Conservation (phyloP, 352 stramenopile species). For the Phytophthora melonis region DNA sequence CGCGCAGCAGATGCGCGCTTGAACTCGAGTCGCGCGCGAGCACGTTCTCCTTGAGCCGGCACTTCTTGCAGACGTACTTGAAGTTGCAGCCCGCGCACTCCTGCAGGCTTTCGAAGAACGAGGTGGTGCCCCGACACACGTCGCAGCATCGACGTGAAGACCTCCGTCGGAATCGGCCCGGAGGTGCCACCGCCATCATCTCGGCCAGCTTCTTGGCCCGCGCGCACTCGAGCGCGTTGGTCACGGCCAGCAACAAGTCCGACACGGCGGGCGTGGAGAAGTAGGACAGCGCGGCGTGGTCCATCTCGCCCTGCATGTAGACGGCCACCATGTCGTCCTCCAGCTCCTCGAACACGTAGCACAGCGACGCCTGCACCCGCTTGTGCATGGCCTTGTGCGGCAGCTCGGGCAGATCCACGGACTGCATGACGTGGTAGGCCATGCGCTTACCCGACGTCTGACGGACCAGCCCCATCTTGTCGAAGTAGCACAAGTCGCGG, state of each 20-base stretch:
- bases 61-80: constrained; percentile 47
- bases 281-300: constrained; percentile 32
- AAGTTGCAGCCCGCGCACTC: constrained; percentile 42
- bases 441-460: constrained; percentile 46
- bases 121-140: constrained; percentile 40
- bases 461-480: constrained; percentile 52
- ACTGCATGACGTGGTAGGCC: constrained; percentile 59
- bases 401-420: constrained; percentile 43
- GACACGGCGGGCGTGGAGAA: constrained; percentile 38
- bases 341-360: constrained; percentile 54
- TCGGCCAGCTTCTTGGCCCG: constrained; percentile 47
- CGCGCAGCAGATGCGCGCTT: constrained; percentile 31
- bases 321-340: constrained; percentile 41
- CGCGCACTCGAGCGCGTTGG: constrained; percentile 41
- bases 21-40: constrained; percentile 32
- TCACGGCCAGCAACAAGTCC: constrained; percentile 34
- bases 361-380: constrained; percentile 36
- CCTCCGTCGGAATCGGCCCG: constrained; percentile 16
- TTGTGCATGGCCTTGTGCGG: constrained; percentile 40
- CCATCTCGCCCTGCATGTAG: constrained; percentile 48
- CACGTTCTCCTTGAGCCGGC: constrained; percentile 44
- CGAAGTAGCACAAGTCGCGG: constrained; percentile 59
- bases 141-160: constrained; percentile 35
- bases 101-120: constrained; percentile 40
- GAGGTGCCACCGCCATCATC: constrained; percentile 31